Conservation (phyloP, 2,329 filamentous ascomycete genomes). For the Nannizziopsis barbatae region DNA sequence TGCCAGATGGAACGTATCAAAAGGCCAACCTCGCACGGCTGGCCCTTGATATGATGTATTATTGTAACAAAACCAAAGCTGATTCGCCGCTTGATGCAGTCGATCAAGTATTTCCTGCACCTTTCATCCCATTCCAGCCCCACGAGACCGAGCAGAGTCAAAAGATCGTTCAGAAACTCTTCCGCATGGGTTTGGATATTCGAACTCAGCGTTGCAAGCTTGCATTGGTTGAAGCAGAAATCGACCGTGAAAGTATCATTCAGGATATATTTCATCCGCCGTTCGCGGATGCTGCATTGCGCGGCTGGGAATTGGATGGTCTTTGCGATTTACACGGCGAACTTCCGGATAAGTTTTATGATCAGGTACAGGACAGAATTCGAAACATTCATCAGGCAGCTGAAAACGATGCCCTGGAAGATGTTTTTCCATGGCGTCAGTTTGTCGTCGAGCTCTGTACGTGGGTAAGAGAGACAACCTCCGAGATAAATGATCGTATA, state of each 20-base stretch:
- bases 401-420: conserved; percentile 25
- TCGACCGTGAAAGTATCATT: background rate
- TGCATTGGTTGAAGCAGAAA: background rate
- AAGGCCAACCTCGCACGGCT: conserved; percentile 17
- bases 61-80: conserved; percentile 1
- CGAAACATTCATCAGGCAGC: conserved; percentile 2
- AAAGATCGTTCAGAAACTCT: conserved; percentile 1
- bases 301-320: conserved; percentile 14
- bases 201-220: conserved; percentile 15
- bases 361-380: conserved; percentile 7
- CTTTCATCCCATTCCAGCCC: conserved; percentile 1
- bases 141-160: background rate
- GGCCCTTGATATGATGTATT: conserved; percentile 12
- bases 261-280: conserved; percentile 9
- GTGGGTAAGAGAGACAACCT: conserved; percentile 38
- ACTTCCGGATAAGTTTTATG: conserved; percentile 7
- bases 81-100: conserved; percentile 1
- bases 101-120: conserved; percentile 8
- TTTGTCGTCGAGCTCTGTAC: conserved; percentile 37
- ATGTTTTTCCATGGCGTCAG: conserved; percentile 40
- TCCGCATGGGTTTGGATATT: conserved; percentile 14
- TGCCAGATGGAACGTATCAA: conserved; percentile 8
- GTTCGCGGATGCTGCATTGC: conserved; percentile 5
- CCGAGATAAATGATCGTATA: conserved; percentile 38
- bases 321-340: conserved; percentile 9